phyloP scores from a whole-genome alignment of 768 basidiomycete genomes.

The Plicaturopsis crispa region DNA sequence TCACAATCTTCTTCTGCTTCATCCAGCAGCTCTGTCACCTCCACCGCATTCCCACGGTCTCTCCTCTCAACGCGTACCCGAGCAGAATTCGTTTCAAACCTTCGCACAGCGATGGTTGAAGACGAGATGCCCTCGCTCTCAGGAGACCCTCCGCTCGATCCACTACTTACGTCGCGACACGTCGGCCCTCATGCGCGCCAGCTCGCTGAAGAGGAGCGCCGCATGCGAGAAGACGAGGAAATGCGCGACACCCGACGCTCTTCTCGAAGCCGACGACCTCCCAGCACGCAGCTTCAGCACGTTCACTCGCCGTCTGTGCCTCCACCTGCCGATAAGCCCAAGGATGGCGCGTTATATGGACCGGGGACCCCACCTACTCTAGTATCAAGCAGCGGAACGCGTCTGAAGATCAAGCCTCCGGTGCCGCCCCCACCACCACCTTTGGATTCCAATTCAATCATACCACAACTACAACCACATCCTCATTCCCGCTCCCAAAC shows the following conservation, averaged over 20 bases:
- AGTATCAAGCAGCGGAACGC: no score
- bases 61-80: slow-evolving; percentile 35
- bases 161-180: slow-evolving; percentile 37
- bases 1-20: slow-evolving; percentile 23
- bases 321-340: no score
- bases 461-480: slow-evolving; percentile 7
- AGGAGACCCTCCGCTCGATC: slow-evolving; percentile 41
- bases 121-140: no score
- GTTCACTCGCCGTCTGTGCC: no score
- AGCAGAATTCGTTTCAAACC: slow-evolving; percentile 36
- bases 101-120: slow-evolving; percentile 41
- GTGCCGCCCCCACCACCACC: no score
- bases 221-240: slow-evolving; percentile 37
- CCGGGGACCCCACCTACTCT: no score
- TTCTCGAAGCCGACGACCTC: slow-evolving; percentile 19
- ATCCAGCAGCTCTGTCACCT: slow-evolving; percentile 17
- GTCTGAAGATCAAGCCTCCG: no score
- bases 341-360: no score
- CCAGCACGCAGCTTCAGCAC: slow-evolving; percentile 3
- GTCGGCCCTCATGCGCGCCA: slow-evolving; percentile 35
- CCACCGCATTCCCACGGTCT: slow-evolving; percentile 42
- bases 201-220: slow-evolving; percentile 34
- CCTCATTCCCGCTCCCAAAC: slow-evolving; percentile 8
- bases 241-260: slow-evolving; percentile 30
- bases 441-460: no score